Percentiles rank a stretch among this genome's conserved stretches.
These are phyloP conservation scores for Ampelocalamus luodianensis DNA, from an alignment of 176 grass and related monocot genomes.

Conservation along the genomic window DNA sequence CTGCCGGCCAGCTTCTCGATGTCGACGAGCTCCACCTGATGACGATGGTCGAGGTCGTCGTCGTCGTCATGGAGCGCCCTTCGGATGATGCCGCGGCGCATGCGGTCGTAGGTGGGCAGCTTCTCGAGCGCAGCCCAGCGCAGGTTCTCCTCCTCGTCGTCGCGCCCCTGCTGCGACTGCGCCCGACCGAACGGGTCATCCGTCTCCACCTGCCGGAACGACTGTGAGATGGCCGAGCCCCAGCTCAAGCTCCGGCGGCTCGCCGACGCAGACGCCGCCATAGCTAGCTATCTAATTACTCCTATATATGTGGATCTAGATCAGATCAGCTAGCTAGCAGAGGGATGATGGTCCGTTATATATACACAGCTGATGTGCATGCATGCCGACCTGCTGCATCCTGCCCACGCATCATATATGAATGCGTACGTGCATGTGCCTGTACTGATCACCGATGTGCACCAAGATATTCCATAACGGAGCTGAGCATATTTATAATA, in stretches of 20 bases:
- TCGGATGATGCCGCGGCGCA: slow-evolving; percentile 60
- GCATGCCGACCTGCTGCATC: too few species aligned
- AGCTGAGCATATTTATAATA: too few species aligned
- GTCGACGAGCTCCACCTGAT: slow-evolving; percentile 44
- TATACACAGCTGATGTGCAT: too few species aligned
- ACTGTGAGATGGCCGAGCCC: slow-evolving; percentile 45
- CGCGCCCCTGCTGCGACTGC: slow-evolving; percentile 31
- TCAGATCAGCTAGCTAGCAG: too few species aligned
- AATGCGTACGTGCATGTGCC: too few species aligned
- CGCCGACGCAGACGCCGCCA: neutral
- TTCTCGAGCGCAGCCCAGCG: slow-evolving; percentile 91
- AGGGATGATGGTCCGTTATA: too few species aligned
- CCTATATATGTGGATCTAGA: too few species aligned
- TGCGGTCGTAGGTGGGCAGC: slow-evolving; percentile 91
- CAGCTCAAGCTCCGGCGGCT: slow-evolving; percentile 45
- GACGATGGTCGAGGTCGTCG: neutral
- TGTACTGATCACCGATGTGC: too few species aligned
- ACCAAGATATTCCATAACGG: too few species aligned
- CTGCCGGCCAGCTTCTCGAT: slow-evolving; percentile 44
- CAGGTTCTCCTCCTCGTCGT: slow-evolving; percentile 82
- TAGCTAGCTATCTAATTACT: too few species aligned
- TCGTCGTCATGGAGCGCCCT: slow-evolving; percentile 27
- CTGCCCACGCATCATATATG: too few species aligned
- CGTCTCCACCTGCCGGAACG: slow-evolving; percentile 41
- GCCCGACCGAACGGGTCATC: slow-evolving; percentile 56